Percentiles rank a stretch among this genome's conserved stretches.
Evolutionary conservation across 768 basidiomycete genomes (phyloP).

Genomic region (Hysterangium stoloniferum): DNA sequence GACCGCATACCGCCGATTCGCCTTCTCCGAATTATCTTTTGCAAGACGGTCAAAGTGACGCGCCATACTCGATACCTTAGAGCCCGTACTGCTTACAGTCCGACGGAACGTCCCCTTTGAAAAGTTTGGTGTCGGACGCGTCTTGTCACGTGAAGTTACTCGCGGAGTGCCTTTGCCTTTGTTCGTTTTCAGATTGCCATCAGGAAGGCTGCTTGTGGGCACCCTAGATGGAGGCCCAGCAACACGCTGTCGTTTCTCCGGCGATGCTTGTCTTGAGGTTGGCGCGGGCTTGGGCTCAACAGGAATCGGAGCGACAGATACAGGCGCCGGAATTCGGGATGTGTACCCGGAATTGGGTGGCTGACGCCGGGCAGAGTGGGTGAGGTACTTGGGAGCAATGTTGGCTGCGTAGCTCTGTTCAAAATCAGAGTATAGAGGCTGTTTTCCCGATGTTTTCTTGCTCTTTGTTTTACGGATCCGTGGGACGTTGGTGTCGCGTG

Average conservation of each 20-base stretch:
- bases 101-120: conserved; percentile 52
- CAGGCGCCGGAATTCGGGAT: conserved; percentile 47
- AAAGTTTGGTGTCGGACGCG: conserved; percentile 32
- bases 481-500: conserved; percentile 52
- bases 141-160: conserved; percentile 33
- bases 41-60: conserved; percentile 85
- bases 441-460: conserved; percentile 34
- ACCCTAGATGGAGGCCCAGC: conserved; percentile 30
- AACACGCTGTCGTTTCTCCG: conserved; percentile 50
- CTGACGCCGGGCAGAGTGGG: conserved; percentile 39
- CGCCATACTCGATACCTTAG: conserved; percentile 80
- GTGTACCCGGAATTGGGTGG: conserved; percentile 26
- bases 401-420: conserved; percentile 92
- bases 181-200: conserved; percentile 16
- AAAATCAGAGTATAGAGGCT: conserved; percentile 72
- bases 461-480: conserved; percentile 8
- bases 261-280: conserved; percentile 61
- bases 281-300: conserved; percentile 51
- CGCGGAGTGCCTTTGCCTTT: conserved; percentile 26
- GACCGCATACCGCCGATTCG: conserved; percentile 74
- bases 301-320: conserved; percentile 30
- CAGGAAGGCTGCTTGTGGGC: conserved; percentile 12
- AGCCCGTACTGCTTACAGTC: conserved; percentile 36
- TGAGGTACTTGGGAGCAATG: conserved; percentile 70
- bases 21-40: conserved; percentile 64